Evolutionary conservation across 106 monocot genomes (phyloP).

Genomic region (Cymbidium sinense): DNA sequence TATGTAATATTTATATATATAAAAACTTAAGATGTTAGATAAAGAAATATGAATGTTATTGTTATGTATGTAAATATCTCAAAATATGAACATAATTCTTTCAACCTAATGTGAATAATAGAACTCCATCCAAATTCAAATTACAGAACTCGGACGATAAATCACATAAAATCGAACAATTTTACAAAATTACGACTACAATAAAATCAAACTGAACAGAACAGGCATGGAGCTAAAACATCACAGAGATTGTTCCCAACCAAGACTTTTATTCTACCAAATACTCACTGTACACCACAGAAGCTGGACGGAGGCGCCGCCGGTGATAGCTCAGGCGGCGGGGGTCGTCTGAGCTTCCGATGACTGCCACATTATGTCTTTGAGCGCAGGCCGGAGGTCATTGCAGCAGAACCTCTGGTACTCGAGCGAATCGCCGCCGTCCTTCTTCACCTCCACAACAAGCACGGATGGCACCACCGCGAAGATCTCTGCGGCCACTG

Average conservation of each 20-base stretch:
- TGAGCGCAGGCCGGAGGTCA: constrained; percentile 61
- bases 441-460: constrained; percentile 60
- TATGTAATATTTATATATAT: too few species aligned
- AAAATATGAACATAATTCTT: too few species aligned
- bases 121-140: not conserved
- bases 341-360: constrained; percentile 6
- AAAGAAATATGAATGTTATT: too few species aligned
- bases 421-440: constrained; percentile 43
- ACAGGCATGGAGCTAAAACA: not conserved
- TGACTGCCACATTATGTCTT: constrained; percentile 53
- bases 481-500: constrained; percentile 59
- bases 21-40: too few species aligned
- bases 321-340: not conserved
- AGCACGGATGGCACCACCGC: constrained; percentile 47
- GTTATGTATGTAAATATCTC: too few species aligned
- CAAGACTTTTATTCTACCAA: not conserved
- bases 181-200: not conserved
- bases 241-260: not conserved
- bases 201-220: not conserved
- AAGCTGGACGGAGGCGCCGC: not conserved
- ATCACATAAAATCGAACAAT: not conserved
- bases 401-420: constrained; percentile 49
- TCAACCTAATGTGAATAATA: not conserved
- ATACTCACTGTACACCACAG: not conserved
- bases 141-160: not conserved